These are phyloP conservation scores for Aspergillus wentii DNA, from an alignment of 495 filamentous ascomycete species.

Conservation along the genomic window DNA sequence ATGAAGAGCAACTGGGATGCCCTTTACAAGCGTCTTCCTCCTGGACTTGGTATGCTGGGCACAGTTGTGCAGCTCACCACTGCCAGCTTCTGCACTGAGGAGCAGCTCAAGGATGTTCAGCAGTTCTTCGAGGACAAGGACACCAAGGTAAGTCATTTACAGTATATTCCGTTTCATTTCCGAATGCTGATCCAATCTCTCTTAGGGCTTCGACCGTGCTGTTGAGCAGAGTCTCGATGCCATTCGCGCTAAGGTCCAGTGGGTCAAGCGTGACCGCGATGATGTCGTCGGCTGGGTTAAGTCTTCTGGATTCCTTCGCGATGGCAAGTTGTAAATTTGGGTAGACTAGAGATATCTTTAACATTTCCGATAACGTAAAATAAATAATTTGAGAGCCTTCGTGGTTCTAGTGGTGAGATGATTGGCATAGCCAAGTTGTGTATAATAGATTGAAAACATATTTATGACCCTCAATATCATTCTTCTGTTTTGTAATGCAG, in stretches of 20 bases:
- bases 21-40: constrained; percentile 70
- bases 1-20: constrained; percentile 82
- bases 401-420: too few species aligned
- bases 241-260: constrained; percentile 55
- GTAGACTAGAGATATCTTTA: too few species aligned
- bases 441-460: too few species aligned
- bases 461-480: too few species aligned
- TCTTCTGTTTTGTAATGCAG: too few species aligned
- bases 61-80: constrained; percentile 80
- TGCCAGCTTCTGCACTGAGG: constrained; percentile 69
- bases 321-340: constrained; percentile 35
- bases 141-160: constrained; percentile 56
- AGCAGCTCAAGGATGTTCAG: constrained; percentile 70
- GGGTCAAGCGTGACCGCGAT: constrained; percentile 56
- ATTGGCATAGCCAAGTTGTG: too few species aligned
- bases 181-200: background rate
- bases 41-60: constrained; percentile 78
- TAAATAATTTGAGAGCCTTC: too few species aligned
- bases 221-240: constrained; percentile 58
- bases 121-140: constrained; percentile 76
- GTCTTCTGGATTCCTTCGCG: constrained; percentile 48
- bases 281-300: constrained; percentile 60
- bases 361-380: too few species aligned
- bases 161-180: background rate
- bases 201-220: constrained; percentile 52